Evolutionary conservation across 2,329 filamentous ascomycete species (phyloP).

Genomic region (Microdochium nivale): DNA sequence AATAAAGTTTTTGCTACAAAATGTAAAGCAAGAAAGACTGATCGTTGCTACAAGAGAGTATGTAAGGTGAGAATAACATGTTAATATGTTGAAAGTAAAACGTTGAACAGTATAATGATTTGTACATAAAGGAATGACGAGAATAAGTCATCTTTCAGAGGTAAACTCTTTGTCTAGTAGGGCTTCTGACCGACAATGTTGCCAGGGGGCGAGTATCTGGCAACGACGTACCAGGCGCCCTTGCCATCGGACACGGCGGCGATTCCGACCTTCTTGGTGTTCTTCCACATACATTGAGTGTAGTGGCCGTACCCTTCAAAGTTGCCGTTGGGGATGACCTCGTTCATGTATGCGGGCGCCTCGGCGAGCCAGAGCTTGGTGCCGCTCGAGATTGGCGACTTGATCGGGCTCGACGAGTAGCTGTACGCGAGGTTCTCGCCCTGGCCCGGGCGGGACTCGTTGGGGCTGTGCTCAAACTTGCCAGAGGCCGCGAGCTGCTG

Average conservation of each 20-base stretch:
- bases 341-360: constrained; percentile 1
- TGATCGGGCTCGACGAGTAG: constrained; percentile 1
- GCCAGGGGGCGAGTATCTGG: constrained; percentile 22
- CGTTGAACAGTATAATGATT: too few relatives aligned
- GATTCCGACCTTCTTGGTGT: constrained; percentile 21
- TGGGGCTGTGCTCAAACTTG: not conserved
- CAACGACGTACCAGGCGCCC: constrained; percentile 22
- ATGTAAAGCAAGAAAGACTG: too few relatives aligned
- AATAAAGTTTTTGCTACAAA: too few relatives aligned
- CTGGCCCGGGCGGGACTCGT: constrained; percentile 2
- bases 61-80: too few relatives aligned
- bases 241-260: constrained; percentile 15
- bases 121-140: too few relatives aligned
- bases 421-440: constrained; percentile 5
- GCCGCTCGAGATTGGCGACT: not conserved
- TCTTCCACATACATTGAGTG: constrained; percentile 22
- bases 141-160: too few relatives aligned
- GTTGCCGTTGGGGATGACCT: constrained; percentile 3
- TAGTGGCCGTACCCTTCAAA: constrained; percentile 6
- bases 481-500: not conserved
- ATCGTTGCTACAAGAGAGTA: too few relatives aligned
- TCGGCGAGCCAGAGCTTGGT: constrained; percentile 6
- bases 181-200: constrained; percentile 20
- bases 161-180: constrained; percentile 14
- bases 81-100: too few relatives aligned